Evolutionary conservation across 208 protist species (phyloP), one percentile per base, ranked within the genome.

Genomic region (Leishmania major): DNA sequence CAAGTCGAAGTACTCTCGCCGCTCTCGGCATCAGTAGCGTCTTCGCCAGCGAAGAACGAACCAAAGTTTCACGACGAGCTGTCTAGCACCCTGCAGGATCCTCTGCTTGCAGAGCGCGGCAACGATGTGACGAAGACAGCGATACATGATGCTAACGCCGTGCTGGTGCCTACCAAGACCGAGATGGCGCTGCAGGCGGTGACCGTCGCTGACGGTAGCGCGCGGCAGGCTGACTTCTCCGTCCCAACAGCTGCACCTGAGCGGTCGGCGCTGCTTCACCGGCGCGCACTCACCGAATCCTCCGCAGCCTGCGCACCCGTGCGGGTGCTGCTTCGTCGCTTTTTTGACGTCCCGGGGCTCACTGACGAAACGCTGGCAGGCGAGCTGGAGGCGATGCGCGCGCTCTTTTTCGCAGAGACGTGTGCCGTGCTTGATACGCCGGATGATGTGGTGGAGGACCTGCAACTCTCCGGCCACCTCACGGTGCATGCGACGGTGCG

Each of bases 391-490:
- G 47, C 35, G 0, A 28, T 73, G 40, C 78, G 78, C 28, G 57
- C 78, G 8, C 47, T 86, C 1, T 83, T 83, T 67, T 35, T 80
- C 19, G 40, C 59, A 3, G 83, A 82, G 66, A 80, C 83, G 55
- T 79, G 66, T 40, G 64, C 66, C 57, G n/a, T 55, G 57, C 78
- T 86, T 4, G 75, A 77, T 75, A 74, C 75, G 1, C 5, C 75
- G 28, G 75, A 76, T 15, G 66, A 79, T 13, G 37, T 74, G 37
- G 45, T 86, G 31, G 37, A 82, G 10, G 66, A 51, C 31, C 35
- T 86, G 43, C 13, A 59, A 0, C 53, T 86, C 1, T 45, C 83
- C 2, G 78, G 57, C 40, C 4, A 70, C 62, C 79, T 86, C 43
- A 67, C 35, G 1, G 78, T 66, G 17, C 67, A 80, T n/a, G 75